phyloP scores from a whole-genome alignment of 805 yeast genomes.

The Middelhovenomyces tepae region DNA sequence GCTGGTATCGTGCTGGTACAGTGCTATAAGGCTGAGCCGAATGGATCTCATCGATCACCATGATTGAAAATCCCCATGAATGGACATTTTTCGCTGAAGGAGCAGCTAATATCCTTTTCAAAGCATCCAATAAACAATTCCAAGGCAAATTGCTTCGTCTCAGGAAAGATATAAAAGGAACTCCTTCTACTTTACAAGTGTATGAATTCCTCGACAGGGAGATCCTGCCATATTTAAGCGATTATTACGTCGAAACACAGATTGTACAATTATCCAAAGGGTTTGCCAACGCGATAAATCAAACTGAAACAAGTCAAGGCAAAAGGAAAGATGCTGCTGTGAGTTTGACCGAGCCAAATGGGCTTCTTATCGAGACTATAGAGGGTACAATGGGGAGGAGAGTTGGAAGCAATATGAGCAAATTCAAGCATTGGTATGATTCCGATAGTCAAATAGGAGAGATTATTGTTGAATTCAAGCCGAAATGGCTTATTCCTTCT shows the following conservation, averaged over 20 bases:
- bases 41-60: too few relatives aligned
- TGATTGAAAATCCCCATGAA: slow-evolving; percentile 1
- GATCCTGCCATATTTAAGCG: slow-evolving; percentile 9
- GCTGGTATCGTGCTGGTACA: too few relatives aligned
- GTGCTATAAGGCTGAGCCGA: too few relatives aligned
- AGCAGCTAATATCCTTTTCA: slow-evolving; percentile 40
- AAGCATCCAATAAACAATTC: slow-evolving; percentile 29
- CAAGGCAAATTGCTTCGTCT: slow-evolving; percentile 27
- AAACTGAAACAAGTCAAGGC: not conserved
- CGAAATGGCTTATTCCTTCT: slow-evolving; percentile 51
- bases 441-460: slow-evolving; percentile 13
- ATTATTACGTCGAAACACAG: slow-evolving; percentile 5
- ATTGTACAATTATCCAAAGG: slow-evolving; percentile 2
- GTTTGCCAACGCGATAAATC: slow-evolving; percentile 1
- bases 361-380: slow-evolving; percentile 6
- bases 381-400: too few relatives aligned
- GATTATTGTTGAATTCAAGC: slow-evolving; percentile 44
- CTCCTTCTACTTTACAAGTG: slow-evolving; percentile 19
- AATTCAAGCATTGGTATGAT: not conserved
- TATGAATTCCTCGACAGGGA: slow-evolving; percentile 30
- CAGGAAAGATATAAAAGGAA: slow-evolving; percentile 30
- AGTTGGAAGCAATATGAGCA: not conserved
- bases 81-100: slow-evolving; percentile 44
- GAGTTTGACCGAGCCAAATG: slow-evolving; percentile 2
- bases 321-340: not conserved